Base-by-base conservation (phyloP, 2,329 filamentous ascomycete genomes). In the Drechslerella dactyloides region DNA sequence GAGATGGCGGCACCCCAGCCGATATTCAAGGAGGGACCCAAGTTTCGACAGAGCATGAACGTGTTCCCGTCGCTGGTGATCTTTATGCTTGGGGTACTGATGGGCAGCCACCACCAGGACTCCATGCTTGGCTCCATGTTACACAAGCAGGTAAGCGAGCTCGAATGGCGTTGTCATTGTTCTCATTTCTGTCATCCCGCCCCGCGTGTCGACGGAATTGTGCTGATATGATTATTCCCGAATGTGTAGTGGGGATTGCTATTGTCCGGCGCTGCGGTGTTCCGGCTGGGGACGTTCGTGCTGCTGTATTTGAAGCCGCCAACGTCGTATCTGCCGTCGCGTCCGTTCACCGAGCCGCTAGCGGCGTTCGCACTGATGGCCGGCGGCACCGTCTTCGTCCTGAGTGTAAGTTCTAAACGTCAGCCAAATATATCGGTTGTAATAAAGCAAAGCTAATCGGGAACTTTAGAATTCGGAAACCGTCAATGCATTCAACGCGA, bases 301-400 rank as follows among this genome's bases (percentile, higher is more conserved):
- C 80, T 93, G 44, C 80, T 91, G 68, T 97, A 89, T 79, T 81
- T 97, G 59, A 87, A 87, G 75, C 92, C 93, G 15, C 92, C 93
- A 1, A 88, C 83, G 27, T 96, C 91, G 0, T 85, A 90, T 73
- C 83, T 93, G 19, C 91, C 93, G 0, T 90, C 90, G 37, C 87
- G 93, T 24, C 93, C 93, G 7, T 93, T 93, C 0, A 94, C 91
- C 0, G 93, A 97, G 82, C 83, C 97, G n/a, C 82, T 97, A 57
- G 84, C 90, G 0, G 83, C 91, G 0, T 97, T 97, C 78, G 94
- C 92, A 44, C 83, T 97, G 69, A 90, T 96, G 74, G 84, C 90
- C 1, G 93, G 94, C 24, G 93, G 94, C 4, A 83, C 96, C 51
- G 88, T 97, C 61, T 97, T 97, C 81, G 96, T 97, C 90, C 84